These are phyloP conservation scores for Amanita muscaria DNA, from an alignment of 768 basidiomycete species.

Conservation along the genomic window DNA sequence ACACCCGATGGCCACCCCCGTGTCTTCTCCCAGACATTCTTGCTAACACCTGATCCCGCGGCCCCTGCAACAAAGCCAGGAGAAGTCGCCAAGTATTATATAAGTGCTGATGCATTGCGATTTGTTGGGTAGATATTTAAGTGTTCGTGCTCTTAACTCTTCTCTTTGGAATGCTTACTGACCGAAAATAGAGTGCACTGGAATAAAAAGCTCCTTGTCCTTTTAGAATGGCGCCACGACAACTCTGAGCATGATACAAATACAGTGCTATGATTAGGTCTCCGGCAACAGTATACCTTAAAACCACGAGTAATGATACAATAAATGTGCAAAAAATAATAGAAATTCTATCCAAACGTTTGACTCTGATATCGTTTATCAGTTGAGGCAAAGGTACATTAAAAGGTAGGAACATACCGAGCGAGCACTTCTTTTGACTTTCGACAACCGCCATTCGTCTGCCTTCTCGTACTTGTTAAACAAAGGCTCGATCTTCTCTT, in stretches of 20 bases:
- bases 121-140: slow-evolving; percentile 56
- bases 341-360: slow-evolving; percentile 65
- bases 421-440: slow-evolving; percentile 84
- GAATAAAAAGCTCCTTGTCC: too few species aligned
- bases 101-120: slow-evolving; percentile 70
- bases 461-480: slow-evolving; percentile 94
- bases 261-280: too few species aligned
- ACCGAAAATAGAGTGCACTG: background rate
- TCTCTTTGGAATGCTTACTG: background rate
- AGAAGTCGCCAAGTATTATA: slow-evolving; percentile 75
- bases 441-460: slow-evolving; percentile 91
- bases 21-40: slow-evolving; percentile 82
- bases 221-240: too few species aligned
- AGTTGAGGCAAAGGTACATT: slow-evolving; percentile 8
- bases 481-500: slow-evolving; percentile 95
- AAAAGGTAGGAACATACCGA: slow-evolving; percentile 39
- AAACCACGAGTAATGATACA: background rate
- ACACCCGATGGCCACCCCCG: slow-evolving; percentile 70
- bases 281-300: too few species aligned
- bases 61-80: slow-evolving; percentile 56
- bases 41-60: slow-evolving; percentile 69
- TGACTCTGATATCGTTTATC: slow-evolving; percentile 49
- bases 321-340: background rate
- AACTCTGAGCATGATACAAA: too few species aligned
- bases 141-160: background rate